phyloP scores from a whole-genome alignment of 257 asterid species.

The Solanum sitiens region DNA sequence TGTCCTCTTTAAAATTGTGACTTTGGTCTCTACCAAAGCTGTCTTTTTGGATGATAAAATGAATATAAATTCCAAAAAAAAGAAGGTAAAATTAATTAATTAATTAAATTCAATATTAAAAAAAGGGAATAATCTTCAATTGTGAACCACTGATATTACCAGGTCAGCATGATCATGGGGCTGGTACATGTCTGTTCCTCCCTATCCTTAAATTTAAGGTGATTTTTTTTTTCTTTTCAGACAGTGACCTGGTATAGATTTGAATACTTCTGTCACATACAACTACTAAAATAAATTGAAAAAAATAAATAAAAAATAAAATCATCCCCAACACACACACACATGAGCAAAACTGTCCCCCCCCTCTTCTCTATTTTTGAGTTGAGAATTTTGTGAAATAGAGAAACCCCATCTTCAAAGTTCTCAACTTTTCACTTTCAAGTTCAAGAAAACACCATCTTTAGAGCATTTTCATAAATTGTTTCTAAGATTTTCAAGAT shows the following conservation, averaged over 20 bases:
- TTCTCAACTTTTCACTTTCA: background rate
- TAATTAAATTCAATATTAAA: background rate
- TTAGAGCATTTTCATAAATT: background rate
- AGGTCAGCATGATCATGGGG: background rate
- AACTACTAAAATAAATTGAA: background rate
- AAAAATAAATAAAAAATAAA: background rate
- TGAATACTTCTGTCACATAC: constrained; percentile 12
- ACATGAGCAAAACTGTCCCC: background rate
- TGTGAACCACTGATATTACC: background rate
- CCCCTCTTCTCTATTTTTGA: background rate
- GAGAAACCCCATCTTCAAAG: constrained; percentile 1
- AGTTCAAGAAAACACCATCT: background rate
- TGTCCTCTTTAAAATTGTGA: background rate
- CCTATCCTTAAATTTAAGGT: background rate
- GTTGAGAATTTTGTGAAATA: background rate
- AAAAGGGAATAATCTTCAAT: background rate
- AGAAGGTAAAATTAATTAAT: background rate
- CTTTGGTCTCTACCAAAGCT: background rate
- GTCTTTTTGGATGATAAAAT: background rate
- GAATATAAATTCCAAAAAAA: background rate
- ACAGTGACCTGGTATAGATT: constrained; percentile 16
- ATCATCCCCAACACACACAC: background rate
- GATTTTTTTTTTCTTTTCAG: background rate
- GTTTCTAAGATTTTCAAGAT: background rate
- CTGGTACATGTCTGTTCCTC: background rate